Conservation (phyloP, 78 protist species). For the Polysphondylium violaceum region DNA sequence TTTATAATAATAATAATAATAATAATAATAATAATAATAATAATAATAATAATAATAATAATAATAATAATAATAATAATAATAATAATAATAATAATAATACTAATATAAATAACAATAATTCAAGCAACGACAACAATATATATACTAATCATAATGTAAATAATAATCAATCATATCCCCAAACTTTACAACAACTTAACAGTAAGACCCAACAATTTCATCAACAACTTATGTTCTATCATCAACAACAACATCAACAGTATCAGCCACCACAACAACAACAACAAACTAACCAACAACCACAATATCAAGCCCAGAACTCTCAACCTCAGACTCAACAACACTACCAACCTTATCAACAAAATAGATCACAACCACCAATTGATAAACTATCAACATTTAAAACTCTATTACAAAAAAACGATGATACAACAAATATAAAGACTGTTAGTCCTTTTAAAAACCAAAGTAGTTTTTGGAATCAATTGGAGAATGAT, state of each 20-base stretch:
- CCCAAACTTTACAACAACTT: not conserved
- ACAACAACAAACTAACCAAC: slow-evolving; percentile 10
- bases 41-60: not conserved
- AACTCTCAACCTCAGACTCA: not conserved
- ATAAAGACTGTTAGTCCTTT: too few relatives aligned
- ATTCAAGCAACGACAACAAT: not conserved
- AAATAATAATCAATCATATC: not conserved
- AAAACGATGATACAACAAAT: not conserved
- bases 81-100: not conserved
- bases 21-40: too few relatives aligned
- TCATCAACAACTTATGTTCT: not conserved
- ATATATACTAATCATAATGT: not conserved
- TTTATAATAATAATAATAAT: too few relatives aligned
- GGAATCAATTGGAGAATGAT: too few relatives aligned
- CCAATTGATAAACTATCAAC: not conserved
- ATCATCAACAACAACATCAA: slow-evolving; percentile 1
- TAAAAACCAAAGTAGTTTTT: too few relatives aligned
- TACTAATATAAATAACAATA: not conserved
- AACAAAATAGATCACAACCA: not conserved
- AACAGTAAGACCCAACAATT: not conserved
- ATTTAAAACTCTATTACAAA: not conserved
- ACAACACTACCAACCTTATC: not conserved
- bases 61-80: not conserved
- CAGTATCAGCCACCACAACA: slow-evolving; percentile 22
- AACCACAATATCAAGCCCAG: not conserved